Evolutionary conservation across 225 moss, liverwort and hornwort genomes (phyloP).

Genomic region (Marchantia polymorpha): DNA sequence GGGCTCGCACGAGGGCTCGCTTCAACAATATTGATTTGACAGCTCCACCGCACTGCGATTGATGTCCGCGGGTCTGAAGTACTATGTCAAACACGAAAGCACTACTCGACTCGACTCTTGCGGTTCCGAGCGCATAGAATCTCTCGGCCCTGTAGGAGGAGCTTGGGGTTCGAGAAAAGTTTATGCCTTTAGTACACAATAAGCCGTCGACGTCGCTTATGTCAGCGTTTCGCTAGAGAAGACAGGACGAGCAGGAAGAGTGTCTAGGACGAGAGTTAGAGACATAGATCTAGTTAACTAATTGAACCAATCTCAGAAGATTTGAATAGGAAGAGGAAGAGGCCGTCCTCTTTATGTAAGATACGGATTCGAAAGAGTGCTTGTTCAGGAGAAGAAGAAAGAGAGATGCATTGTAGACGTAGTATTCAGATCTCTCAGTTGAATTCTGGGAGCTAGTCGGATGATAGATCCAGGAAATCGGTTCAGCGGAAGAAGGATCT

Average conservation of each 20-base stretch:
- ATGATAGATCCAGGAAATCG: neutral
- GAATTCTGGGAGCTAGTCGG: conserved; percentile 4
- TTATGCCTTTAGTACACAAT: neutral
- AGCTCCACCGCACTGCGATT: neutral
- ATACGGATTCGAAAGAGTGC: neutral
- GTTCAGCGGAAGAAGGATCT: neutral
- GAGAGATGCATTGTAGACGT: neutral
- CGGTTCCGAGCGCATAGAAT: neutral
- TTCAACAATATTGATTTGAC: conserved; percentile 7
- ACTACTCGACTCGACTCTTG: neutral
- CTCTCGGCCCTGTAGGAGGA: neutral
- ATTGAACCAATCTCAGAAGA: neutral
- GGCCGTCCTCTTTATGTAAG: neutral
- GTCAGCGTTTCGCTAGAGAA: neutral
- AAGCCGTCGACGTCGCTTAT: neutral
- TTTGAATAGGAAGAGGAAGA: neutral
- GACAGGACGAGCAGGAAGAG: neutral
- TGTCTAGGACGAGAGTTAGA: neutral
- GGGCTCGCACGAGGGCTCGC: neutral
- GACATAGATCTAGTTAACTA: neutral
- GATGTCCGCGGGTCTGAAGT: neutral
- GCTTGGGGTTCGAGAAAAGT: neutral
- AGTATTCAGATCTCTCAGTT: neutral
- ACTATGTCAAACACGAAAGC: neutral
- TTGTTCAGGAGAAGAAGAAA: neutral